phyloP scores from a whole-genome alignment of 805 yeast species.

The Vanderwaltozyma polyspora region DNA sequence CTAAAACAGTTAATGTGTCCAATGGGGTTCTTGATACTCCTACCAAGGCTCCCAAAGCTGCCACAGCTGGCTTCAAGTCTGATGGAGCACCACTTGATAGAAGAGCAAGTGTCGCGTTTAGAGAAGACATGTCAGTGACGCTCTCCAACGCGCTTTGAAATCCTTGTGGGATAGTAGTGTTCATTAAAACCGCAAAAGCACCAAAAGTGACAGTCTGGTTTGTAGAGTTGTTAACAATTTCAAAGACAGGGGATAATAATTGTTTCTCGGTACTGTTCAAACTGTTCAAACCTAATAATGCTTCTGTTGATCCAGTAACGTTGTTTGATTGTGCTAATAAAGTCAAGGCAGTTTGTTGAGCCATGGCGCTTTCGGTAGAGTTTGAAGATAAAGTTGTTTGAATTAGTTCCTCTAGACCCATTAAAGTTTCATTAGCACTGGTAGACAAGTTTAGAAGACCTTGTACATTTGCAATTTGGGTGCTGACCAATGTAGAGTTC shows the following conservation, averaged over 20 bases:
- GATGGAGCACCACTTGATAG: slow-evolving; percentile 9
- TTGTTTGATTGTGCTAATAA: slow-evolving; percentile 17
- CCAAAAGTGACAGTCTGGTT: slow-evolving; percentile 16
- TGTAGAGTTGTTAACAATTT: slow-evolving; percentile 12
- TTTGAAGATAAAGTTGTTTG: slow-evolving; percentile 5
- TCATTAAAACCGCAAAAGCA: slow-evolving; percentile 13
- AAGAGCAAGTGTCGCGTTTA: slow-evolving; percentile 8
- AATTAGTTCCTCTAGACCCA: slow-evolving; percentile 13
- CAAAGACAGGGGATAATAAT: slow-evolving; percentile 19
- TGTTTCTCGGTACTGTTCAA: slow-evolving; percentile 14
- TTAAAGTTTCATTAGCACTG: slow-evolving; percentile 12
- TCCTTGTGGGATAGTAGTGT: slow-evolving; percentile 12
- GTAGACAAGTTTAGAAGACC: slow-evolving; percentile 10
- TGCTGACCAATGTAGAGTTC: slow-evolving; percentile 7
- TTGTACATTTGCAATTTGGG: slow-evolving; percentile 9
- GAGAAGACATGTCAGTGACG: slow-evolving; percentile 2
- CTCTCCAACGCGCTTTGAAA: slow-evolving; percentile 8
- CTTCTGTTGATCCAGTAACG: slow-evolving; percentile 16
- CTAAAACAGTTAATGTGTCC: slow-evolving; percentile 10
- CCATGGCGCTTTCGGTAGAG: slow-evolving; percentile 2
- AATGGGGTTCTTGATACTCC: slow-evolving; percentile 10
- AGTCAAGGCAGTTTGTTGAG: slow-evolving; percentile 10
- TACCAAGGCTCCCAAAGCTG: slow-evolving; percentile 13
- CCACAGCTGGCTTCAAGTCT: slow-evolving; percentile 7
- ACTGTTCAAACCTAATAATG: slow-evolving; percentile 16